Evolutionary conservation across 305 asterid genomes (phyloP).

Genomic region (Rubia balearica): DNA sequence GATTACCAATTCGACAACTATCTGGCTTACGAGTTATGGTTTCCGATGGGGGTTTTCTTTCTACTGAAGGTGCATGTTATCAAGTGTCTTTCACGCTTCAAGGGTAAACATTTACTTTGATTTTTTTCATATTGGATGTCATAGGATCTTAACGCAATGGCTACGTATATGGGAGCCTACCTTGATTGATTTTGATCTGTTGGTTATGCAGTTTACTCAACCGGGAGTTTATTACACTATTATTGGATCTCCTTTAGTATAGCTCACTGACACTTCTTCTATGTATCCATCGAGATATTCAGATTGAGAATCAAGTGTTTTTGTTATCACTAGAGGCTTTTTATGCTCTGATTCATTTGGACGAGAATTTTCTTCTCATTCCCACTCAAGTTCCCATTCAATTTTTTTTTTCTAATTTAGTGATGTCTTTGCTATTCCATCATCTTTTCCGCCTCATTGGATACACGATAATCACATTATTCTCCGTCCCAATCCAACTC

Average conservation of each 20-base stretch:
- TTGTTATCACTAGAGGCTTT: not conserved
- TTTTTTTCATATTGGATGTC: not conserved
- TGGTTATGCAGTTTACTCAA: not conserved
- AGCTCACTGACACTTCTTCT: not conserved
- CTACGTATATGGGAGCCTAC: not conserved
- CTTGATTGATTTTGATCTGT: not conserved
- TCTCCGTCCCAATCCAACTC: not conserved
- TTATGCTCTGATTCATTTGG: not conserved
- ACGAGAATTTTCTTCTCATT: no score
- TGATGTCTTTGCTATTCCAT: not conserved
- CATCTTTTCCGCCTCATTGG: not conserved
- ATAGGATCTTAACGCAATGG: not conserved
- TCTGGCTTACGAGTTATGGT: not conserved
- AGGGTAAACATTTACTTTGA: not conserved
- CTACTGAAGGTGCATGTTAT: not conserved
- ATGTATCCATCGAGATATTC: not conserved
- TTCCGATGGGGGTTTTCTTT: not conserved
- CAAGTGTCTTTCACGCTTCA: not conserved
- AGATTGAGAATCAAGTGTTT: not conserved
- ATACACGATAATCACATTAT: not conserved
- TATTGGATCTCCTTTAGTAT: no score
- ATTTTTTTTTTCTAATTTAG: no score
- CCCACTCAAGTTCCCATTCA: not conserved
- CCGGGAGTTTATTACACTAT: not conserved
- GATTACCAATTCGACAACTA: not conserved